Evolutionary conservation across 169 alveolate species (phyloP).

Genomic region (Plasmodium gonderi): DNA sequence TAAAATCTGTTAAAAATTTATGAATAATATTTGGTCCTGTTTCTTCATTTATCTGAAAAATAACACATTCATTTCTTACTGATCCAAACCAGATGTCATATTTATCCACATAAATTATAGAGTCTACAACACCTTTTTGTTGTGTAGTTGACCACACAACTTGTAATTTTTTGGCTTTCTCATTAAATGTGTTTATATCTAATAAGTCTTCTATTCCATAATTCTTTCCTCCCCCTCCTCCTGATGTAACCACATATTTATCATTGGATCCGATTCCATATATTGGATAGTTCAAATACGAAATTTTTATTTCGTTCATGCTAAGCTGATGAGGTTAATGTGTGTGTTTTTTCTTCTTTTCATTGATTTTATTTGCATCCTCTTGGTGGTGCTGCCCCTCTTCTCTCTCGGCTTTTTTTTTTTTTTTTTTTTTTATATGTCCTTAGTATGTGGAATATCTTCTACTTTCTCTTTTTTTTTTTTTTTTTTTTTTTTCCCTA

Average conservation of each 20-base stretch:
- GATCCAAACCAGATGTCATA: conserved; percentile 85
- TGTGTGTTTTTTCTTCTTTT: too few species aligned
- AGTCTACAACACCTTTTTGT: conserved; percentile 71
- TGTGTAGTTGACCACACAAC: conserved; percentile 60
- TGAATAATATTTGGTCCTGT: conserved; percentile 76
- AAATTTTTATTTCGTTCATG: conserved; percentile 62
- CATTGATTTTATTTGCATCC: too few species aligned
- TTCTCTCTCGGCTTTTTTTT: too few species aligned
- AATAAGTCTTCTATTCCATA: conserved; percentile 83
- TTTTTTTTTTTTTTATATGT: too few species aligned
- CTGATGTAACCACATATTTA: conserved; percentile 83
- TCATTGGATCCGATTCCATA: conserved; percentile 81
- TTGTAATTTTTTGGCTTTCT: conserved; percentile 50
- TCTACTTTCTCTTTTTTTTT: too few species aligned
- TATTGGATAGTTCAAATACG: conserved; percentile 68
- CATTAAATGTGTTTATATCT: conserved; percentile 66
- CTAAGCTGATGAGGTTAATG: too few species aligned
- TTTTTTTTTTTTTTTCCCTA: too few species aligned
- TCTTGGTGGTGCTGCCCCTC: too few species aligned
- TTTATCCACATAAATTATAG: conserved; percentile 32
- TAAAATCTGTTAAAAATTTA: conserved; percentile 73
- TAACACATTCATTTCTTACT: conserved; percentile 76
- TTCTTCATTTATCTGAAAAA: conserved; percentile 77
- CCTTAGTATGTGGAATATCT: too few species aligned
- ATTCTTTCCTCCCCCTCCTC: conserved; percentile 87